Base-by-base conservation (phyloP, 228 moss, liverwort and hornwort genomes). In the Sphagnum magellanicum region DNA sequence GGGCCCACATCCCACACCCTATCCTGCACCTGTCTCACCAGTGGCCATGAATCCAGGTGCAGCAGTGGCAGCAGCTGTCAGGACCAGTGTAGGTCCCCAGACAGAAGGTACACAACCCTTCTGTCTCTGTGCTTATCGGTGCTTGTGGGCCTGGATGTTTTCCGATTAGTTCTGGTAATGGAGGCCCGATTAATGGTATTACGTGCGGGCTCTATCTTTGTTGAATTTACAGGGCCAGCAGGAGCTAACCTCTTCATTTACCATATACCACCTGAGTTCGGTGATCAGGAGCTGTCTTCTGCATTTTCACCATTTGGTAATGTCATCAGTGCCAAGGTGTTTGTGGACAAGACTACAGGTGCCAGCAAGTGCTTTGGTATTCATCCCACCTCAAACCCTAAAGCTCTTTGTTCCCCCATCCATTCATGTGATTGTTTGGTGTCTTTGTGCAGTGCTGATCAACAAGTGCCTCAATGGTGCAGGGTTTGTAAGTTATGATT, bases 351-450 rank as follows among this genome's bases (percentile, higher is more conserved):
- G 81, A 90, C 94, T 47, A 94, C 94, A 47, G 94, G 94, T 66
- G 94, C 94, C 64, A 94, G 94, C 91, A 94, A 94, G 79, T 94
- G 94, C 76, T 94, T 94, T 77, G 94, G 94, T 94, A 83, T 59
- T 17, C 32, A 32, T 32, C 32, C 32, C 32, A 32, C 32, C 32
- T 32, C 32, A 32, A 2, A 32, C 32, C 32, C 32, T 32, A 32
- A 32, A 32, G 3, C 32, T 32, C 32, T 32, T 32, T 32, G 3
- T 32, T 32, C 32, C 3, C 32, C 32, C 32, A 32, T 32, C 32
- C 32, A 32, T 32, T 32, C 32, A 32, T 32, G 32, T 32, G 32
- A 32, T 32, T 32, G 32, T 32, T 32, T 32, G 32, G 32, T 32
- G 32, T 32, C 32, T 32, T 32, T 32, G 32, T 32, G 3, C 32